Evolutionary conservation across 352 stramenopile species (phyloP).

Genomic region (Globisporangium yorkense): DNA sequence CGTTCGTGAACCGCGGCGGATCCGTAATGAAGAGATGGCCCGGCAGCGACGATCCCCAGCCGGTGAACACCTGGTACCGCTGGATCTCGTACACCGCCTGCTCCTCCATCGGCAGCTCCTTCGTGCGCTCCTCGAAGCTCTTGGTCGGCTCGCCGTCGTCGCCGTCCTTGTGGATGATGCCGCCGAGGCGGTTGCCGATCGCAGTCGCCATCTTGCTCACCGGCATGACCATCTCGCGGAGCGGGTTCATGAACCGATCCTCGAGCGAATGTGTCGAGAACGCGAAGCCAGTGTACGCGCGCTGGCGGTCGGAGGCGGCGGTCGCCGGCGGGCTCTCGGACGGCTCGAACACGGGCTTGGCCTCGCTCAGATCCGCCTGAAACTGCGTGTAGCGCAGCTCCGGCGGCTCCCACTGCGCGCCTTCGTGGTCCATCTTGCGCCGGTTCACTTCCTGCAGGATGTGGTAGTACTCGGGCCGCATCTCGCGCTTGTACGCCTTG

Average conservation of each 20-base stretch:
- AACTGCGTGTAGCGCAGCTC: conserved; percentile 68
- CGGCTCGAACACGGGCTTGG: conserved; percentile 57
- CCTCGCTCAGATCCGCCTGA: conserved; percentile 47
- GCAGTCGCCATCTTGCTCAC: conserved; percentile 43
- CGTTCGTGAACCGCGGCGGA: conserved; percentile 71
- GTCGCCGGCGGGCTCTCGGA: neutral
- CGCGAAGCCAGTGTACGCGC: conserved; percentile 75
- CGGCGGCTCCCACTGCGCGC: conserved; percentile 56
- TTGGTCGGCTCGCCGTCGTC: conserved; percentile 26
- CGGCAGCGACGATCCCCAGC: conserved; percentile 72
- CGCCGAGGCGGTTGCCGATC: conserved; percentile 26
- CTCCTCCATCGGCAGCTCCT: conserved; percentile 48
- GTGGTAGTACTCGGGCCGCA: conserved; percentile 84
- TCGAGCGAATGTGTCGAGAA: conserved; percentile 78
- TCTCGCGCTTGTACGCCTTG: conserved; percentile 83
- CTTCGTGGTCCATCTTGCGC: conserved; percentile 28
- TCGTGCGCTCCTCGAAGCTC: conserved; percentile 62
- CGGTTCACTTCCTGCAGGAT: conserved; percentile 76
- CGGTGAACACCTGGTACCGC: conserved; percentile 78
- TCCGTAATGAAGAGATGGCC: conserved; percentile 75
- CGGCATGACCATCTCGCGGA: conserved; percentile 68
- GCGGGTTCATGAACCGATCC: conserved; percentile 74
- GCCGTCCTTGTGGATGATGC: conserved; percentile 24
- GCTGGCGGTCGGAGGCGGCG: conserved; percentile 22
- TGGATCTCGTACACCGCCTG: conserved; percentile 80